phyloP scores from a whole-genome alignment of 2,329 filamentous ascomycete species.

The Chaetomiaceae sp. region DNA sequence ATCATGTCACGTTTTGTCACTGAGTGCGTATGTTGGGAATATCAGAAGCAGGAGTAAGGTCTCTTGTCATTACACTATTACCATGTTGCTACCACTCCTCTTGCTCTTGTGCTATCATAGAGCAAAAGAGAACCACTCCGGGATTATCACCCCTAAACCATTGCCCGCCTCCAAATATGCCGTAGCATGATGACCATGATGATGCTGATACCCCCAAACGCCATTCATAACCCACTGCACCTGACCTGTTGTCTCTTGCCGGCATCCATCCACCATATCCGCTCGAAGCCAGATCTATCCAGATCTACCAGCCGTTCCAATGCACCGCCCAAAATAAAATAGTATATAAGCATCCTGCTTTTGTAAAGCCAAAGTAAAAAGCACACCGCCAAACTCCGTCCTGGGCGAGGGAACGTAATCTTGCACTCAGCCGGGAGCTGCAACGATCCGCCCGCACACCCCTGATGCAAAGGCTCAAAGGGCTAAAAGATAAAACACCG shows the following conservation, averaged over 20 bases:
- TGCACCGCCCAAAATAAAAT: not conserved
- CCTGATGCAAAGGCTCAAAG: not conserved
- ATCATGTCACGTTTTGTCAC: not conserved
- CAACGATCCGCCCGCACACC: not conserved
- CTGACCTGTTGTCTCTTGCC: too few relatives aligned
- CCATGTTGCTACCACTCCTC: not conserved
- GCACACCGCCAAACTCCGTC: not conserved
- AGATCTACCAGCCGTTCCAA: conserved; percentile 3
- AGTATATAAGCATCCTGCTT: not conserved
- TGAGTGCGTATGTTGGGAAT: too few relatives aligned
- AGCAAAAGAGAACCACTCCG: not conserved
- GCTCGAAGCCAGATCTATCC: not conserved
- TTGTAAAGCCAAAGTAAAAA: not conserved
- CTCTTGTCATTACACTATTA: conserved; percentile 8
- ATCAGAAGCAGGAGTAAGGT: not conserved
- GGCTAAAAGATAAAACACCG: not conserved
- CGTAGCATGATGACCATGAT: not conserved
- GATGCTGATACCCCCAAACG: not conserved
- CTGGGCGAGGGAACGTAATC: not conserved
- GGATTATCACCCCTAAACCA: not conserved
- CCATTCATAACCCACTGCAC: not conserved
- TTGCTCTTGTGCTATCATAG: not conserved
- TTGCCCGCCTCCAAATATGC: not conserved
- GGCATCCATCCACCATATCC: too few relatives aligned
- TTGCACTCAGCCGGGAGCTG: not conserved